These are phyloP conservation scores for Zymoseptoria ardabiliae DNA, from an alignment of 2,329 filamentous ascomycete genomes.

Conservation along the genomic window DNA sequence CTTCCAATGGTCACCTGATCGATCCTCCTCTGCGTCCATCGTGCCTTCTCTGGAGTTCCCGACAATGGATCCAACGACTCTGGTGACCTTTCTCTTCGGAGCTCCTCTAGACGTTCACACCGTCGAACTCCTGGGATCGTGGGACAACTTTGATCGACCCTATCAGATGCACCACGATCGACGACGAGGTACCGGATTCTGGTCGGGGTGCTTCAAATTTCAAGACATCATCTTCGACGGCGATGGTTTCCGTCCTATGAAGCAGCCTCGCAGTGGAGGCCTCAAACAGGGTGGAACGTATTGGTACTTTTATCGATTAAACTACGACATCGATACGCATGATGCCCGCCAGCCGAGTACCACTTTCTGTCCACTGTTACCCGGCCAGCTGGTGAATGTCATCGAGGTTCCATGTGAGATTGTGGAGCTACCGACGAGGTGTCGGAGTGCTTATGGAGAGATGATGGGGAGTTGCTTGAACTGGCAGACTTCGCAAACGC, in stretches of 20 bases:
- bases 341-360: constrained; percentile 68
- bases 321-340: constrained; percentile 68
- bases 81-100: constrained; percentile 33
- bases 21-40: neutral
- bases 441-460: constrained; percentile 25
- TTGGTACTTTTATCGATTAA: constrained; percentile 92
- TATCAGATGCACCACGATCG: constrained; percentile 77
- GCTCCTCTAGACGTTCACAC: constrained; percentile 50
- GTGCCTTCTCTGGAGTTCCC: neutral
- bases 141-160: constrained; percentile 81
- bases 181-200: constrained; percentile 66
- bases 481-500: constrained; percentile 15
- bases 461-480: constrained; percentile 19
- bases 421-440: constrained; percentile 18
- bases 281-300: constrained; percentile 90
- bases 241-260: constrained; percentile 43
- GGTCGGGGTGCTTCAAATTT: constrained; percentile 83
- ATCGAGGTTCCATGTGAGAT: constrained; percentile 69
- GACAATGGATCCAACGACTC: constrained; percentile 30
- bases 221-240: constrained; percentile 77
- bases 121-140: constrained; percentile 80
- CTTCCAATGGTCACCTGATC: neutral
- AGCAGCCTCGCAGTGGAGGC: constrained; percentile 63
- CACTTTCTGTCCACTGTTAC: constrained; percentile 73
- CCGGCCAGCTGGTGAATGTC: constrained; percentile 80